Evolutionary conservation across 192 early-diverging fungal genomes (phyloP).

Genomic region (Backusella luteola): DNA sequence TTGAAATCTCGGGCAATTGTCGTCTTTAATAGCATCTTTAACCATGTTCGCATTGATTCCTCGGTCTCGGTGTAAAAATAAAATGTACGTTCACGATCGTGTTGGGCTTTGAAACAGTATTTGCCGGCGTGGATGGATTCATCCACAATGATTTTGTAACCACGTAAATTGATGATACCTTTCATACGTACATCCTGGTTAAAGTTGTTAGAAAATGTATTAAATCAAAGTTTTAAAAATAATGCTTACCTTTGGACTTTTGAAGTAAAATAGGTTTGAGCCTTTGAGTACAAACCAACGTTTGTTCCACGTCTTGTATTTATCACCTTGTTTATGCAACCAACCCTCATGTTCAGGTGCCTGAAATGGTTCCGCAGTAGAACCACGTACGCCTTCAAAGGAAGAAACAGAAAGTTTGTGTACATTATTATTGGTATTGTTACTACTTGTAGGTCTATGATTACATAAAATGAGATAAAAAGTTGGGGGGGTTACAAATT

Average conservation of each 20-base stretch:
- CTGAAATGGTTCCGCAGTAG: conserved; percentile 20
- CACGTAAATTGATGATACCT: conserved; percentile 56
- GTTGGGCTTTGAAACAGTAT: conserved; percentile 59
- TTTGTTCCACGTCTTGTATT: conserved; percentile 60
- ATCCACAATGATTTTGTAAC: conserved; percentile 56
- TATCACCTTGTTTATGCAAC: conserved; percentile 59
- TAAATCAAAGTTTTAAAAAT: neutral
- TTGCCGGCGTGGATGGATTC: conserved; percentile 57
- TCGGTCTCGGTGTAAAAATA: conserved; percentile 58
- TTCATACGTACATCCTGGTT: conserved; percentile 43
- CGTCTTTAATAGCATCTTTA: conserved; percentile 59
- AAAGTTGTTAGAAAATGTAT: neutral
- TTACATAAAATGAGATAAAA: neutral
- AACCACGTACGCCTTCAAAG: neutral
- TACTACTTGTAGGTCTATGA: neutral
- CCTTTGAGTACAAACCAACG: conserved; percentile 67
- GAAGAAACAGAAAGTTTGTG: conserved; percentile 23
- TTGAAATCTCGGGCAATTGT: conserved; percentile 55
- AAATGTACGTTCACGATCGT: conserved; percentile 55
- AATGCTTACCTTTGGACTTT: conserved; percentile 42
- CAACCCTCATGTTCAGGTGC: conserved; percentile 59
- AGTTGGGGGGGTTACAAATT: neutral
- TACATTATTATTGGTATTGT: neutral
- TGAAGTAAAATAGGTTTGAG: conserved; percentile 56
- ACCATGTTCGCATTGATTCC: conserved; percentile 49